Evolutionary conservation across 2,329 filamentous ascomycete genomes (phyloP).

Genomic region (Verticillium isaacii): DNA sequence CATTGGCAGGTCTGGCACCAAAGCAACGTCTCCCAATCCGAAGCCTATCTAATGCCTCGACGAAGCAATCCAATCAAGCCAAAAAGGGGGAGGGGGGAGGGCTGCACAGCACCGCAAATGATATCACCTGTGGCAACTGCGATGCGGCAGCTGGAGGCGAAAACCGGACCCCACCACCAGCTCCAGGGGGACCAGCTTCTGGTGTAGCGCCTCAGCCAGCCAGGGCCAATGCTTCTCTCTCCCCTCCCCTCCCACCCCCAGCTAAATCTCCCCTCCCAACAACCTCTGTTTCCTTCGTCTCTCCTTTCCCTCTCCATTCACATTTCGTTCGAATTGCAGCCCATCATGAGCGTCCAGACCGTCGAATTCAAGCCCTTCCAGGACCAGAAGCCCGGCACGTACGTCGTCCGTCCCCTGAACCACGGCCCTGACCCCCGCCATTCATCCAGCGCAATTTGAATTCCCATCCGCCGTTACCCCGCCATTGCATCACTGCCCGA

Average conservation of each 20-base stretch:
- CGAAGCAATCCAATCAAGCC: no score
- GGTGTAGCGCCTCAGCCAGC: not conserved
- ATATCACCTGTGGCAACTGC: not conserved
- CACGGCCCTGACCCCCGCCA: not conserved
- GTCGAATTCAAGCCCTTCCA: conserved; percentile 81
- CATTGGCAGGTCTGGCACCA: no score
- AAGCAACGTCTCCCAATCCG: no score
- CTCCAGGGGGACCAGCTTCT: not conserved
- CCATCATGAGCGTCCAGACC: conserved; percentile 66
- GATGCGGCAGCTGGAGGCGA: not conserved
- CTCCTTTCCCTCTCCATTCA: not conserved
- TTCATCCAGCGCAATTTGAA: conserved; percentile 11
- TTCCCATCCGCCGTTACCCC: conserved; percentile 21
- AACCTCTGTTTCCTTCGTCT: not conserved
- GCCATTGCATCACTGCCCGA: conserved; percentile 15
- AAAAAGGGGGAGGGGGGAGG: not conserved
- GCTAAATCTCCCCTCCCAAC: no score
- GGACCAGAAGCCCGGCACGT: conserved; percentile 99
- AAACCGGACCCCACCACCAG: not conserved
- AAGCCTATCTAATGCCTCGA: no score
- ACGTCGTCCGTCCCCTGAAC: conserved; percentile 43
- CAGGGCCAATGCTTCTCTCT: not conserved
- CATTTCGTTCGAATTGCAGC: conserved; percentile 5
- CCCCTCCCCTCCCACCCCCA: not conserved
- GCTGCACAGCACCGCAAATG: not conserved